Evolutionary conservation across 2,329 filamentous ascomycete genomes (phyloP), one percentile per base, ranked within the genome.

Genomic region (Exutisphaerella laricina): DNA sequence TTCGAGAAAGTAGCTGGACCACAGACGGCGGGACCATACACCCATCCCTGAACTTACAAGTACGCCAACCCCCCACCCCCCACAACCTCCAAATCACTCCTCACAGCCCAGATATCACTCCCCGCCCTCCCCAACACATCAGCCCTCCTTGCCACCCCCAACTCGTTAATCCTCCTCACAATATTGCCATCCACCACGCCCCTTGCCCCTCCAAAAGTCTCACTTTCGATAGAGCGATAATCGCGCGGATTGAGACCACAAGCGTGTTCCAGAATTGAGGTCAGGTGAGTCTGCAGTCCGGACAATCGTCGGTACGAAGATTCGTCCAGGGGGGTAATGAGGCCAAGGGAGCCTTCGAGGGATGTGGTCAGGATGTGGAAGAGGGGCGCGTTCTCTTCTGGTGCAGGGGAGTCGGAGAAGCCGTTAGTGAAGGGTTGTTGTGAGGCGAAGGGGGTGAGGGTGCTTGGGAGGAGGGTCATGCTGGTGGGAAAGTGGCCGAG

Each of bases 211-310:
- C 64, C 46, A 22, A 33, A 66, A 2, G 69, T 66, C 32, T 69
- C 70, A 3, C 63, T 67, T 26, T 72, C 71, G 14, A 70, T 41
- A 1, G 44, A 62, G 10, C 92, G 77, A 66, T 90, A 86, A 0
- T 82, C 86, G 42, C 85, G 80, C 2, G 88, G 84, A 65, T 97
- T 97, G 37, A 96, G 72, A 0, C 86, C 88, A 5, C 82, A 86
- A 4, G 84, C 70, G 50, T 88, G 82, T 31, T 86, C 81, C 5
- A 96, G 75, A 0, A 82, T 80, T 23, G 81, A 85, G 6, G 82
- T 74, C 1, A 98, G 73, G 60, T 94, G 88, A 3, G 82, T 85
- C 34, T 89, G 79, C 3, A 98, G 72, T 1, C 86, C 87, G 3
- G 82, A 82, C 3, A 98, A 75, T 0, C 89, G 83, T 1, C 92